Conservation (phyloP, 345 rosid genomes). For the Ricinus communis region DNA sequence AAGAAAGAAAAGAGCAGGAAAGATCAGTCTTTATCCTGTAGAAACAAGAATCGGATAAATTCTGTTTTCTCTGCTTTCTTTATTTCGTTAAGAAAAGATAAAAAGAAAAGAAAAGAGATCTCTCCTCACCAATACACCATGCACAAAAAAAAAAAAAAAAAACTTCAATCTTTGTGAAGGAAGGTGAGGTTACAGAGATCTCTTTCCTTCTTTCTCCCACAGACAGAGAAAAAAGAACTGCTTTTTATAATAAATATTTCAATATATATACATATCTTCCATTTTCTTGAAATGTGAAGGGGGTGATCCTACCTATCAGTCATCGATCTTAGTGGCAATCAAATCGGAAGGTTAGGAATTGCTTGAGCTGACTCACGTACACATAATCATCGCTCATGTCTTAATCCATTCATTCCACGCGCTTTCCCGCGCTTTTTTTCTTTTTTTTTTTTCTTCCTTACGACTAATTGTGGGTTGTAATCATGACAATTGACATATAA, state of each 20-base stretch:
- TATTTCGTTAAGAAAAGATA: background rate
- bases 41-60: too few relatives aligned
- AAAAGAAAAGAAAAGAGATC: background rate
- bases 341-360: background rate
- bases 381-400: conserved; percentile 5
- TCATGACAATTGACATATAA: too few relatives aligned
- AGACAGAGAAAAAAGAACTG: too few relatives aligned
- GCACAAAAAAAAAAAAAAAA: background rate
- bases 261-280: background rate
- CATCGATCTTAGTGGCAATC: background rate
- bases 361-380: conserved; percentile 9
- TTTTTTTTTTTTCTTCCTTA: too few relatives aligned
- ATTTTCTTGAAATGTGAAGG: background rate
- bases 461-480: too few relatives aligned
- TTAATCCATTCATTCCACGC: background rate
- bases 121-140: background rate
- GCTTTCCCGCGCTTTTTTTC: background rate
- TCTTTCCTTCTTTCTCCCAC: background rate
- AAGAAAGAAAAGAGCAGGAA: too few relatives aligned
- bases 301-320: background rate
- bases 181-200: background rate
- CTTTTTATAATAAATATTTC: too few relatives aligned
- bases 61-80: too few relatives aligned
- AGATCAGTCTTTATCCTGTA: too few relatives aligned
- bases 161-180: background rate